Evolutionary conservation across 1,284 basidiomycete species (phyloP), one percentile per base, ranked within the genome.

Genomic region (Pseudozyma sp.): DNA sequence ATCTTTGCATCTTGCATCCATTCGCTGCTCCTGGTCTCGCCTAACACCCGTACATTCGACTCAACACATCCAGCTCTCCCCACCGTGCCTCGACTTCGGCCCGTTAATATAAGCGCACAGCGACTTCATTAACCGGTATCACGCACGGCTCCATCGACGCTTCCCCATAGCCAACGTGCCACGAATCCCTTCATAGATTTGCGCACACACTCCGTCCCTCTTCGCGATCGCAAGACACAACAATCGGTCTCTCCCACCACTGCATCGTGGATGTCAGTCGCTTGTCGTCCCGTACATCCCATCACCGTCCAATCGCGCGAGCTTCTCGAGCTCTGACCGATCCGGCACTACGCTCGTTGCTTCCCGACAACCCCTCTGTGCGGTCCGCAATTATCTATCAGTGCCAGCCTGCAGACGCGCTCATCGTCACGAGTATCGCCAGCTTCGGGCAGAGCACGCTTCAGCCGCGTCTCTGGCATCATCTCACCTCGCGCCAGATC

Each of bases 251-350:
- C n/a, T 47, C 14, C 47, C 53, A 44, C 24, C 45, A 11, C 42
- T n/a, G 10, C 31, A 29, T 45, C 45, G 52, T 58, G 53, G 16
- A 67, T 67, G 64, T 52, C 31, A 45, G 43, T 19, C 19, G 42
- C 24, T 39, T 33, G 29, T 33, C 52, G 24, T 50, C 37, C 33
- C 30, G 34, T 39, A 44, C 40, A 29, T 24, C 8, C 33, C 35
- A 30, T 11, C 29, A 42, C n/a, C 53, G 43, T 34, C 17, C 33
- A 45, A 53, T 48, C 40, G 46, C 29, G 29, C 53, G 53, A 55
- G 64, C 64, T 59, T 30, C 6, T 7, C n/a, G 7, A 24, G 56
- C 63, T 59, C 52, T 47, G 63, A 49, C 45, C 43, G 39, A n/a
- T 53, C 30, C 35, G 19, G 34, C 45, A 30, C 39, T 35, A 37